Evolutionary conservation across 208 protist species (phyloP), one percentile per base, ranked within the genome.

Genomic region (Trypanosoma platydactyli): DNA sequence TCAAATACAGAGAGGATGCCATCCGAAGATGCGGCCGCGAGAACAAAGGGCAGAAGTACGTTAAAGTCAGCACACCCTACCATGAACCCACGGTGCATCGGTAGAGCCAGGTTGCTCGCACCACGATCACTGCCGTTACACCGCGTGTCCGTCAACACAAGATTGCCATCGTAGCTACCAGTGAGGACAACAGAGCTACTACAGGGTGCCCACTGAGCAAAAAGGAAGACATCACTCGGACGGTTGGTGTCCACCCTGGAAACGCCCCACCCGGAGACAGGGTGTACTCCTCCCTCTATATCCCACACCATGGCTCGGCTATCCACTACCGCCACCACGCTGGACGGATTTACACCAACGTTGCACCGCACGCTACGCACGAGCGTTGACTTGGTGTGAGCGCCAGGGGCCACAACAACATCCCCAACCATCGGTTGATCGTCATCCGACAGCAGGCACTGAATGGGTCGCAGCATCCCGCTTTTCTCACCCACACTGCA

Each of bases 1-100:
- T 95, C 89, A 75, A 84, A 95, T 1, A 95, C 46, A 29, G 80
- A 77, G 41, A 91, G 75, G 46, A 77, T 84, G 38, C 89, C 89
- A 58, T 95, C 86, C 0, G 84, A 86, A n/a, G 68, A 77, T 20
- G 78, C 68, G 7, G 80, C 69, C 5, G 86, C 83, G 4, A 92
- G 22, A 13, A 83, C 54, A 53, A 79, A 85, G 1, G 89, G 84
- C 45, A 95, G 67, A 16, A 92, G 64, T 18, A 76, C 64, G 65
- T 88, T 92, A 69, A 91, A 95, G 20, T 92, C 86, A 2, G 66
- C 86, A 41, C 62, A 65, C 20, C 58, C 33, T 33, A 60, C 75
- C 38, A 63, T 70, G 56, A 50, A 79, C 44, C 74, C 72, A 45
- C 55, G 46, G 46, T 73, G 77, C 45, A 70, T 76, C 15, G 78